phyloP scores from a whole-genome alignment of 352 stramenopile genomes.

The Globisporangium carolinianum region DNA sequence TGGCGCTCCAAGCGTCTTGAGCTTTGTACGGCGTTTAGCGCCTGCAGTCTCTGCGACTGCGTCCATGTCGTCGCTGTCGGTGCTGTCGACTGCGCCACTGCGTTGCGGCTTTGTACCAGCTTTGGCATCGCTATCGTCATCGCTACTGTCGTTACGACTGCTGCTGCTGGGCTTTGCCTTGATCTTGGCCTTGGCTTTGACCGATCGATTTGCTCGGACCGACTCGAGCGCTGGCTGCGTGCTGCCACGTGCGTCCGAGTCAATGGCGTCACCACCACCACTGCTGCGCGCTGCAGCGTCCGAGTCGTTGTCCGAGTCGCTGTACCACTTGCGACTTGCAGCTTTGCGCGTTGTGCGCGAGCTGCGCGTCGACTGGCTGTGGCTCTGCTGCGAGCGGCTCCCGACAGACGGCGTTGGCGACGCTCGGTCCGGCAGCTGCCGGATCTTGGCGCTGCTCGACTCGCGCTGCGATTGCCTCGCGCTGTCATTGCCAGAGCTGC shows the following conservation, averaged over 20 bases:
- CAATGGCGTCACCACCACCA: slow-evolving; percentile 10
- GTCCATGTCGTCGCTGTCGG: slow-evolving; percentile 19
- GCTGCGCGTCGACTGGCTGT: slow-evolving; percentile 5
- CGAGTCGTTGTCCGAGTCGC: slow-evolving; percentile 33
- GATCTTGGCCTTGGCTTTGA: slow-evolving; percentile 5
- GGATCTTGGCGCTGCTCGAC: slow-evolving; percentile 12
- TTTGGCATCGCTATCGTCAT: slow-evolving; percentile 2
- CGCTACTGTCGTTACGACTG: slow-evolving; percentile 9
- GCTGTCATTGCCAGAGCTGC: background rate
- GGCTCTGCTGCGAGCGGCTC: slow-evolving; percentile 7
- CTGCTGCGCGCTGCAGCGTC: too few relatives aligned
- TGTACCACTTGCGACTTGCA: slow-evolving; percentile 41
- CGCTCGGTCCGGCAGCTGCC: slow-evolving; percentile 8
- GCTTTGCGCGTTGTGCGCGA: slow-evolving; percentile 19
- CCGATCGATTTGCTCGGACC: background rate
- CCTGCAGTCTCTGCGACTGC: too few relatives aligned
- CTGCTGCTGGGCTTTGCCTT: background rate
- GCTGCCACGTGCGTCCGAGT: background rate
- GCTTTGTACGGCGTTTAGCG: background rate
- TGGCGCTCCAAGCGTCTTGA: slow-evolving; percentile 6
- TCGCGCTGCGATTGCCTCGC: background rate
- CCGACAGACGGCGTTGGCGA: slow-evolving; percentile 9
- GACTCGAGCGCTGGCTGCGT: background rate
- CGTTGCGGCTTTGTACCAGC: background rate
- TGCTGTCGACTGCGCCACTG: background rate